These are phyloP conservation scores for Limtongia smithiae DNA, from an alignment of 805 yeast genomes.

Conservation along the genomic window DNA sequence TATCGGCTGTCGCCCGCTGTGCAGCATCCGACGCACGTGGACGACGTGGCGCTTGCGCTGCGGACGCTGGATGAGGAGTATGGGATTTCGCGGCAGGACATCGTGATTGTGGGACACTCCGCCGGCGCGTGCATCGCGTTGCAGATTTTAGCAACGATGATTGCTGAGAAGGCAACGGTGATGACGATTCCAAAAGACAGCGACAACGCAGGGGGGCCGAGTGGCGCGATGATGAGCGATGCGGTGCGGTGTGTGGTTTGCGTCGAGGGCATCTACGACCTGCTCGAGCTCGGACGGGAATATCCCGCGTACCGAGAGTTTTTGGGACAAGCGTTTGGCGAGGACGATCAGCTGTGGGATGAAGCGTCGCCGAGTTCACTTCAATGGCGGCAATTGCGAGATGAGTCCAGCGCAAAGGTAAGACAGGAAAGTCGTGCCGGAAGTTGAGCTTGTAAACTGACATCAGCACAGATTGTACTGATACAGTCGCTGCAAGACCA, in stretches of 20 bases:
- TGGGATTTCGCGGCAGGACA: slow-evolving; percentile 2
- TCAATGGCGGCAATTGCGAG: slow-evolving; percentile 2
- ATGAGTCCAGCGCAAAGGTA: slow-evolving; percentile 4
- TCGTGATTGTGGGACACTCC: slow-evolving; percentile 60
- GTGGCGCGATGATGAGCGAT: not conserved
- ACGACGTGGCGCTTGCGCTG: slow-evolving; percentile 51
- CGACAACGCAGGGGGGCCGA: not conserved
- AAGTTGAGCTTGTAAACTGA: no score
- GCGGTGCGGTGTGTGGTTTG: slow-evolving; percentile 34
- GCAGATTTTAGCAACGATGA: slow-evolving; percentile 40
- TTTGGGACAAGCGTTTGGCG: slow-evolving; percentile 53
- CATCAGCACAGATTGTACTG: slow-evolving; percentile 40
- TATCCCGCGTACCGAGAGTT: slow-evolving; percentile 56
- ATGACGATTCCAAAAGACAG: not conserved
- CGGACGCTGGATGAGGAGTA: slow-evolving; percentile 25
- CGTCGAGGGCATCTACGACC: slow-evolving; percentile 65
- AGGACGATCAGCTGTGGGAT: slow-evolving; percentile 27
- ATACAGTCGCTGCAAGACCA: slow-evolving; percentile 64
- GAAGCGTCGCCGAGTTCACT: slow-evolving; percentile 17
- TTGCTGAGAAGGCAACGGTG: slow-evolving; percentile 4
- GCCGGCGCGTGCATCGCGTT: slow-evolving; percentile 65
- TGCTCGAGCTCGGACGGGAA: slow-evolving; percentile 49
- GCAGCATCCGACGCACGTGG: slow-evolving; percentile 54
- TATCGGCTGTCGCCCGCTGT: slow-evolving; percentile 37
- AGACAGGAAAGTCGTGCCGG: no score